phyloP scores from a whole-genome alignment of 2,329 filamentous ascomycete genomes.

The Colletotrichum coccodes region DNA sequence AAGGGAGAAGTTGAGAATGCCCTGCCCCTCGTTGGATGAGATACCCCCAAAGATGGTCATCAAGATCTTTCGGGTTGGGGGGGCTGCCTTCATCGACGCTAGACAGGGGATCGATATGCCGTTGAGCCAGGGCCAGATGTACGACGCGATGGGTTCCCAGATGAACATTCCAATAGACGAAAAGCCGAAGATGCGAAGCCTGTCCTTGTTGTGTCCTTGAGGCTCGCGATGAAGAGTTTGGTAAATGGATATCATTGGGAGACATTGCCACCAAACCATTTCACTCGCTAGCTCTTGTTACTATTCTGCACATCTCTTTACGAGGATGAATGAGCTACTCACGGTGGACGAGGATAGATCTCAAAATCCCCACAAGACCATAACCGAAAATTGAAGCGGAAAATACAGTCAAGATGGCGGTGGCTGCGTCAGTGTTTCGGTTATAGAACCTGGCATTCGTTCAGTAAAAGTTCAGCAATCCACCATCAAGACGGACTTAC shows the following conservation, averaged over 20 bases:
- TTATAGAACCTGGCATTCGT: slow-evolving; percentile 14
- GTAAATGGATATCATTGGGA: slow-evolving; percentile 31
- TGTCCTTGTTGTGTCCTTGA: slow-evolving; percentile 14
- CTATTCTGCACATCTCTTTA: neutral
- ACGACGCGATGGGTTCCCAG: slow-evolving; percentile 29
- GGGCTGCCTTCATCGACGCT: slow-evolving; percentile 37
- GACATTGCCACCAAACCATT: slow-evolving; percentile 33
- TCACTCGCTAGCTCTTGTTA: slow-evolving; percentile 11
- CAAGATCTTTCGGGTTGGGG: slow-evolving; percentile 46
- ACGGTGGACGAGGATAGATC: slow-evolving; percentile 30
- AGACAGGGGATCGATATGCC: slow-evolving; percentile 53
- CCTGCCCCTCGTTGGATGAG: slow-evolving; percentile 47
- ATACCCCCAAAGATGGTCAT: slow-evolving; percentile 62
- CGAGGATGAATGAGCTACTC: too few relatives aligned
- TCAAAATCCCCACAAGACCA: slow-evolving; percentile 18
- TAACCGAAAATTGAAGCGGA: slow-evolving; percentile 28
- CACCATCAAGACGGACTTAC: neutral
- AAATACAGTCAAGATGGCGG: slow-evolving; percentile 26
- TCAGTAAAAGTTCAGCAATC: neutral
- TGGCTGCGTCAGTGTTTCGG: slow-evolving; percentile 24
- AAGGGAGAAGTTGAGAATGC: slow-evolving; percentile 49
- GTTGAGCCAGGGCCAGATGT: slow-evolving; percentile 30
- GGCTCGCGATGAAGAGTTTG: slow-evolving; percentile 30
- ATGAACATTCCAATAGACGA: slow-evolving; percentile 32
- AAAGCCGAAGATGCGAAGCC: slow-evolving; percentile 23